Base-by-base conservation (phyloP, 495 filamentous ascomycete genomes). In the Penicillium samsonianum region DNA sequence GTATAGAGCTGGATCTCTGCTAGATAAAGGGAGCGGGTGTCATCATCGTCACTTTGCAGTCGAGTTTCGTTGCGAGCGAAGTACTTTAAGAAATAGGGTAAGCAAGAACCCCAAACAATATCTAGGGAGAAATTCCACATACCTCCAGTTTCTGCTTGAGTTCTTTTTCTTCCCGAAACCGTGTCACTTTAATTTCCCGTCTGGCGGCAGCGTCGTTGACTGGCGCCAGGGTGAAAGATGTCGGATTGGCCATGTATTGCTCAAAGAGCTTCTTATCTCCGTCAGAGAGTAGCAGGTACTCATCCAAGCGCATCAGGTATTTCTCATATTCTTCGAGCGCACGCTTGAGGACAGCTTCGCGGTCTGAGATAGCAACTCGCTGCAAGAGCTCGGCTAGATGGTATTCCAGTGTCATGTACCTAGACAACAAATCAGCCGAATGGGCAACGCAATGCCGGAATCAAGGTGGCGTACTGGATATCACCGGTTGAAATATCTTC, bases 401-500 rank as follows among this genome's bases (percentile, higher is more conserved):
- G 65, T 84, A 89, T 72, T 86, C 79, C 51, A 90, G 79, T 3
- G 84, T 75, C 58, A 93, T 77, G 65, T 87, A 92, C 65, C 87
- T 90, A 65, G 47, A 50, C 42, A 38, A 4, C 6, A 43, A 41
- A 61, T 71, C 55, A 72, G 67, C 51, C 26, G 50, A 7, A 55
- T 31, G 22, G 10, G 31, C 26, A 22, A 70, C 66, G 40, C 67
- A 51, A 43, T 76, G 60, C 58, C 73, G 67, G 37, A 65, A 65
- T 52, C 71, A 55, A 64, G 64, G 68, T 59, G 55, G 67, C 59
- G 65, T 82, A 96, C 82, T 87, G 89, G 42, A 98, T 71, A 71
- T 94, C 86, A n/a, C 79, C 80, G 11, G 92, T 93, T 11, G 89
- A 79, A 28, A 98, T 76, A 77, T 98, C 94, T 53, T 98, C 95